phyloP scores from a whole-genome alignment of 2,329 filamentous ascomycete genomes.

The Zalaria obscura region DNA sequence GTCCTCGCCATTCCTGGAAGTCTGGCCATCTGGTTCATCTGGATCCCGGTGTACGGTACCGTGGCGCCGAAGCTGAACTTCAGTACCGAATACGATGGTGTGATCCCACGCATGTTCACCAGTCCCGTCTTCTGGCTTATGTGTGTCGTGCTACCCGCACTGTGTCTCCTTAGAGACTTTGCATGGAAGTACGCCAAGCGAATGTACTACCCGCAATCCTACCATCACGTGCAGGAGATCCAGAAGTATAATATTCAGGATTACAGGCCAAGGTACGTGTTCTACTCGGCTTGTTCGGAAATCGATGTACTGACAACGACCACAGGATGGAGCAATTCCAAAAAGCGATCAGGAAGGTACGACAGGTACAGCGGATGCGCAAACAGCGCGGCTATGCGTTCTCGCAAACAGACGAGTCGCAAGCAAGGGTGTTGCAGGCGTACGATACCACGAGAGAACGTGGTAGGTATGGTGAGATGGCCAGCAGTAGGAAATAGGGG shows the following conservation, averaged over 20 bases:
- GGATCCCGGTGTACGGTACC: conserved; percentile 75
- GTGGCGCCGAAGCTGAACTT: conserved; percentile 72
- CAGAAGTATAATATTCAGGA: conserved; percentile 99
- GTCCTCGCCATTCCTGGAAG: conserved; percentile 90
- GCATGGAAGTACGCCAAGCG: conserved; percentile 95
- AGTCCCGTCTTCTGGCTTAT: conserved; percentile 87
- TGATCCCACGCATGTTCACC: conserved; percentile 66
- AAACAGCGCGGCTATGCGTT: conserved; percentile 98
- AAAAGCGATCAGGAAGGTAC: conserved; percentile 95
- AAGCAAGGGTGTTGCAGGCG: conserved; percentile 87
- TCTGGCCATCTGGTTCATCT: conserved; percentile 79
- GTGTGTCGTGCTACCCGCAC: conserved; percentile 58
- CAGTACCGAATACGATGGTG: conserved; percentile 71
- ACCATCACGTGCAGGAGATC: conserved; percentile 98
- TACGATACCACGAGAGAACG: conserved; percentile 92
- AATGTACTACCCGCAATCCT: conserved; percentile 92
- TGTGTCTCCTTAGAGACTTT: conserved; percentile 81
- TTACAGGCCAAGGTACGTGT: conserved; percentile 73
- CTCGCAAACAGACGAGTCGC: conserved; percentile 90
- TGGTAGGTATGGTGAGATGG: conserved; percentile 93
- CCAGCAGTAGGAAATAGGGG: conserved; percentile 26
- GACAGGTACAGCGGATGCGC: conserved; percentile 96
- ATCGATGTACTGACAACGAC: background rate
- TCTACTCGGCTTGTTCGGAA: background rate
- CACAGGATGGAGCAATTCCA: conserved; percentile 97